These are phyloP conservation scores for Selenicereus undatus DNA, from an alignment of 148 eudicot genomes.

Conservation along the genomic window DNA sequence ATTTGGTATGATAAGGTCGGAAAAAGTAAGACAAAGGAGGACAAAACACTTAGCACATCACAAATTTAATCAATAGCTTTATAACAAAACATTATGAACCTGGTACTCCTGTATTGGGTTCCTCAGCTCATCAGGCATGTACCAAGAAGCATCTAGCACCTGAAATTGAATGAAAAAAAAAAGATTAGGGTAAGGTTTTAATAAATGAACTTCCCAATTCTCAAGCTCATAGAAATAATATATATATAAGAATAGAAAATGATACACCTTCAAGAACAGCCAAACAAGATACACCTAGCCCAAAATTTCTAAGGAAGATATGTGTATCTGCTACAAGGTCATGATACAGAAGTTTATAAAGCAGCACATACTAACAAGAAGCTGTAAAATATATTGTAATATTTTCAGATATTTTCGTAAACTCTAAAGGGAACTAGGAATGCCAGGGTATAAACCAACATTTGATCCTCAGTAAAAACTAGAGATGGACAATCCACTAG, in stretches of 20 bases:
- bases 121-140: constrained; percentile 95
- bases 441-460: background rate
- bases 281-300: background rate
- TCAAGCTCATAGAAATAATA: background rate
- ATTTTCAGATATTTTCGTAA: no score
- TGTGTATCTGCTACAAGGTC: background rate
- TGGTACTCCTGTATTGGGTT: constrained; percentile 95
- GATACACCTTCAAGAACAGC: background rate
- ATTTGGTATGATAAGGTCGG: no score
- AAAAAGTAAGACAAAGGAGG: no score
- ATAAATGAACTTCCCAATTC: background rate
- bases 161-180: constrained; percentile 27
- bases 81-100: constrained; percentile 28
- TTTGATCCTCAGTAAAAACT: no score
- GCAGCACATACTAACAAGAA: background rate
- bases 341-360: background rate
- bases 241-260: background rate
- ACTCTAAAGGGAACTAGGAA: background rate
- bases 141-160: constrained; percentile 99
- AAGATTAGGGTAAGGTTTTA: constrained; percentile 2
- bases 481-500: no score
- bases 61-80: background rate
- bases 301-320: background rate
- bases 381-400: no score
- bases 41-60: background rate